A percentile compares a stretch with the other conserved stretches of the same genome.
Conservation (phyloP, 2,329 filamentous ascomycete species). For the Fusarium haematococcum region DNA sequence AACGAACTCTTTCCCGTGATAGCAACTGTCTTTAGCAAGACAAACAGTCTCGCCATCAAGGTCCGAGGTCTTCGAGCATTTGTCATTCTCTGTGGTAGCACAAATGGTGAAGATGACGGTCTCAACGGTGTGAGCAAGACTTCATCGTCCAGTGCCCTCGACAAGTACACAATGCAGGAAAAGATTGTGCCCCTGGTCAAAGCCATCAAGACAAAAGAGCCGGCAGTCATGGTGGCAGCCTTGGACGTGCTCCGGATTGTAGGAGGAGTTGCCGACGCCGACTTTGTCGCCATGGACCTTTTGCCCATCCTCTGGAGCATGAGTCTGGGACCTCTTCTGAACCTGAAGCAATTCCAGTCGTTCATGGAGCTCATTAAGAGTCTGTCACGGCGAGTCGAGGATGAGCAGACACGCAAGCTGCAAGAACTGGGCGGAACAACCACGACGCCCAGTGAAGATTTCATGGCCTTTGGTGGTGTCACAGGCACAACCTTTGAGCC, state of each 20-base stretch:
- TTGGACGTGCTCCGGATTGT: constrained; percentile 87
- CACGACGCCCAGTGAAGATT: constrained; percentile 69
- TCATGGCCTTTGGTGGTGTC: constrained; percentile 77
- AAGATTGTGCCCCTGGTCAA: constrained; percentile 93
- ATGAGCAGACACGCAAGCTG: constrained; percentile 88
- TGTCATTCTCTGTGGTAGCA: constrained; percentile 87
- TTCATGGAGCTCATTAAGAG: constrained; percentile 92
- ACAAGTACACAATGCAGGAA: constrained; percentile 98
- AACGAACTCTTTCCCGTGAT: constrained; percentile 96
- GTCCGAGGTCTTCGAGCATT: constrained; percentile 92
- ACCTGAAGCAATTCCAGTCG: constrained; percentile 86
- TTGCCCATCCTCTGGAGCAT: constrained; percentile 92
- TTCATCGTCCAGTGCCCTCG: constrained; percentile 81
- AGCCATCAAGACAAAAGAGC: constrained; percentile 97
- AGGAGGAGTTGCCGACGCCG: constrained; percentile 83
- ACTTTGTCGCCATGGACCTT: constrained; percentile 92
- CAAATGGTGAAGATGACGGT: constrained; percentile 71
- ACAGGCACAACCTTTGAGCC: constrained; percentile 70
- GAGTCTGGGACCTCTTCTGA: constrained; percentile 88
- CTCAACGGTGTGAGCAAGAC: constrained; percentile 79
- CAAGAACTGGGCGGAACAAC: constrained; percentile 79
- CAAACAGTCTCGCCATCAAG: constrained; percentile 94
- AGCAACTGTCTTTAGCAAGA: constrained; percentile 89
- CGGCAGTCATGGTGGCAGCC: constrained; percentile 95
- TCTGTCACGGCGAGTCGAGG: constrained; percentile 83